Evolutionary conservation across 345 rosid species (phyloP).

Genomic region (Angophora floribunda): DNA sequence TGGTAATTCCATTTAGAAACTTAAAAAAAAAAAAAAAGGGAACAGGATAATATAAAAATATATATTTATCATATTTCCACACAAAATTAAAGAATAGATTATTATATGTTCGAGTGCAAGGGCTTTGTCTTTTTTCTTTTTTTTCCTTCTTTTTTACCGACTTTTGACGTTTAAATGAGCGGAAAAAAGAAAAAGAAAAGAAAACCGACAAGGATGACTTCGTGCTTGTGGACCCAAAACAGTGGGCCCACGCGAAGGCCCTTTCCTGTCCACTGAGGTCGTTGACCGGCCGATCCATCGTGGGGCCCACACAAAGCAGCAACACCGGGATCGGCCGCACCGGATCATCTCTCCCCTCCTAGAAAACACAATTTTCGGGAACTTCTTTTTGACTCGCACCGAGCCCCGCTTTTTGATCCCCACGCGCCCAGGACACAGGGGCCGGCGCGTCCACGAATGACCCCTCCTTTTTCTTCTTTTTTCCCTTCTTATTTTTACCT

Average conservation of each 20-base stretch:
- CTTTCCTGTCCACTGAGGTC: neutral
- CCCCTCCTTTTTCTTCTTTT: too few relatives aligned
- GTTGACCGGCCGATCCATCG: slow-evolving; percentile 23
- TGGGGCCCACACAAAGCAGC: slow-evolving; percentile 3
- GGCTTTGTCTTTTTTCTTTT: neutral
- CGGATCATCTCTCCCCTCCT: neutral
- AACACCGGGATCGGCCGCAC: neutral
- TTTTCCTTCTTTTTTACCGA: neutral
- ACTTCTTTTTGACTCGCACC: neutral
- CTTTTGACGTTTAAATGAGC: neutral
- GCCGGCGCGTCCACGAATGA: neutral
- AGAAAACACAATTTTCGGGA: neutral
- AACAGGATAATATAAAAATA: neutral
- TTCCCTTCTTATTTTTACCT: neutral
- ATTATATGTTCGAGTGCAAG: neutral
- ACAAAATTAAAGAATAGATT: neutral
- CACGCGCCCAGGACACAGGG: neutral
- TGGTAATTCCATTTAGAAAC: neutral
- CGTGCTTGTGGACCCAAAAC: neutral
- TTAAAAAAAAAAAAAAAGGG: neutral
- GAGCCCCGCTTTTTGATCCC: neutral
- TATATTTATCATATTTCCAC: neutral
- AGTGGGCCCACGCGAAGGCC: neutral
- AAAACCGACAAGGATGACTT: slow-evolving; percentile 17
- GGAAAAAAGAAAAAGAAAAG: neutral